These are phyloP conservation scores for Craspedostauros australis DNA, from an alignment of 108 stramenopile genomes.

Conservation along the genomic window DNA sequence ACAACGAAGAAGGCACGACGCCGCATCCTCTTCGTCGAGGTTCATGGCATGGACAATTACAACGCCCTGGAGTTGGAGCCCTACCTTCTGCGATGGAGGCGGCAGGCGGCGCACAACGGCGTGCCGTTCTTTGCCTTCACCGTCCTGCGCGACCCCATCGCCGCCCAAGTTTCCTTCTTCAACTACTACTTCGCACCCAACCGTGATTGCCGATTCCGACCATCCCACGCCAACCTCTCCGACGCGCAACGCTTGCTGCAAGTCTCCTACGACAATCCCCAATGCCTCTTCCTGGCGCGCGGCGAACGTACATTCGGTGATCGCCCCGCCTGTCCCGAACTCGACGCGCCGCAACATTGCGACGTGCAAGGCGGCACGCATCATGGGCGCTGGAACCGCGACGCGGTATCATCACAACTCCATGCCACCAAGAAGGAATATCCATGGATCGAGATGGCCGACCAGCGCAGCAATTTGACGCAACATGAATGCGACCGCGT, in stretches of 20 bases:
- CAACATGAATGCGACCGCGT: not conserved
- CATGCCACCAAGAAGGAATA: not conserved
- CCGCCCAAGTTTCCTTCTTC: not conserved
- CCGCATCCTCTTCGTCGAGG: not conserved
- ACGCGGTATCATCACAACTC: too few relatives aligned
- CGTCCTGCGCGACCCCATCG: not conserved
- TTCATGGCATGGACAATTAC: not conserved
- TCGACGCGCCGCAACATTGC: too few relatives aligned
- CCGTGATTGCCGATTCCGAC: not conserved
- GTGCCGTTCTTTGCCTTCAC: not conserved
- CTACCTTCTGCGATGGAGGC: not conserved
- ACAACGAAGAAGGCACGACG: too few relatives aligned
- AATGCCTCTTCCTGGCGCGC: not conserved
- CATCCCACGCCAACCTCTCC: not conserved
- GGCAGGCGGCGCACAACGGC: not conserved
- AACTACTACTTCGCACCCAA: not conserved
- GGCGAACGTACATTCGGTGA: not conserved
- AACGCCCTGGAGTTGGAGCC: not conserved
- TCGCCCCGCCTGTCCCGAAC: too few relatives aligned
- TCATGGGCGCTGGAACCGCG: too few relatives aligned
- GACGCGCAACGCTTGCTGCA: not conserved
- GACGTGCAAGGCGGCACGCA: too few relatives aligned
- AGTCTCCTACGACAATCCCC: not conserved
- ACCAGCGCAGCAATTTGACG: not conserved
- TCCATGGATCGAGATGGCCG: too few relatives aligned